These are phyloP conservation scores for Chimonanthus praecox DNA, from an alignment of 164 flowering plant species.

Conservation along the genomic window DNA sequence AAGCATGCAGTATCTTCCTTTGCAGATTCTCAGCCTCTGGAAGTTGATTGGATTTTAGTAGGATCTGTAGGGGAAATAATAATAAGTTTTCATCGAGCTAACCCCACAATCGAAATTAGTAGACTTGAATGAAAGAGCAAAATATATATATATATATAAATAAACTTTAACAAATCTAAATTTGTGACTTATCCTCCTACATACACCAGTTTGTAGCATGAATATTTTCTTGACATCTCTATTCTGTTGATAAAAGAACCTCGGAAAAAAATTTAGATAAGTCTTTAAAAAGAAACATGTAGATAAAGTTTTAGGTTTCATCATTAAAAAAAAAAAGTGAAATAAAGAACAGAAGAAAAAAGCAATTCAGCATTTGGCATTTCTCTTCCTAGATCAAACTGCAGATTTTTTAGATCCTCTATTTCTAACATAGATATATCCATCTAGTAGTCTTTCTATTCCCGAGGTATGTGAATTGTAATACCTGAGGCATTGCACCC, in stretches of 20 bases:
- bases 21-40: constrained; percentile 66
- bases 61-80: constrained; percentile 32
- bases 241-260: background rate
- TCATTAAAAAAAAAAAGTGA: background rate
- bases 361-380: background rate
- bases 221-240: no score
- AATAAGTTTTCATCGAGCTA: background rate
- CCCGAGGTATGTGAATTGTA: no score
- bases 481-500: no score
- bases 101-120: background rate
- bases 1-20: constrained; percentile 64
- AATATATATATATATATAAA: no score
- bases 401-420: background rate
- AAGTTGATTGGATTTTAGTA: constrained; percentile 43
- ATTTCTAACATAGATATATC: no score
- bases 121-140: background rate
- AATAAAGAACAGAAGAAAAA: no score
- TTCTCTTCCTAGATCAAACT: background rate
- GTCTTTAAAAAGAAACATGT: background rate
- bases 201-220: background rate
- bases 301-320: background rate
- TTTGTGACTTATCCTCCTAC: background rate
- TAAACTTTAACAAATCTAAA: no score
- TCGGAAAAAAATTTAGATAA: background rate
- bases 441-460: no score